These are phyloP conservation scores for Polytrichum commune DNA, from an alignment of 225 moss, liverwort and hornwort genomes.

Conservation along the genomic window DNA sequence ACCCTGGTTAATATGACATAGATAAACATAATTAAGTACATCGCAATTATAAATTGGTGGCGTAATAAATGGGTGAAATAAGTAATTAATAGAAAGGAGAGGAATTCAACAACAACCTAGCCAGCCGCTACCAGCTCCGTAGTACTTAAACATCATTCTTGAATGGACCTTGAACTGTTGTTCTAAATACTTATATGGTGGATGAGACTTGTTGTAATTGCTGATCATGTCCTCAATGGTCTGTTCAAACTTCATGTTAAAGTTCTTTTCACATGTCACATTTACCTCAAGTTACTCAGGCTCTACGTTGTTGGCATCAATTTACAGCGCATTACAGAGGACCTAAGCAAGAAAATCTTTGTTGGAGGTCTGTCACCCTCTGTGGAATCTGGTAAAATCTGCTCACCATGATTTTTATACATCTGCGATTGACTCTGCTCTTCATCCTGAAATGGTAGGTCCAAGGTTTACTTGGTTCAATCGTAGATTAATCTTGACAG, in stretches of 20 bases:
- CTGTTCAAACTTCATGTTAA: neutral
- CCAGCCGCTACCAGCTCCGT: neutral
- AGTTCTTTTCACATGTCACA: neutral
- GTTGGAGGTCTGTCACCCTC: constrained; percentile 95
- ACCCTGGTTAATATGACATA: neutral
- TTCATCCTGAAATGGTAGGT: neutral
- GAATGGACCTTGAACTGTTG: neutral
- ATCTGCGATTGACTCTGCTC: neutral
- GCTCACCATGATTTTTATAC: neutral
- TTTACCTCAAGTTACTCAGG: constrained; percentile 1
- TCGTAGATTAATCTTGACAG: too few relatives aligned
- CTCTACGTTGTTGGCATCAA: constrained; percentile 18
- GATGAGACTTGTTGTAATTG: too few relatives aligned
- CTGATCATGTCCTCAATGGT: too few relatives aligned
- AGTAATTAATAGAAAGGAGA: too few relatives aligned
- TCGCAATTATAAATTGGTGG: neutral
- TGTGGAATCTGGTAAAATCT: constrained; percentile 81
- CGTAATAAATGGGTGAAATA: too few relatives aligned
- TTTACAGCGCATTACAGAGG: constrained; percentile 74
- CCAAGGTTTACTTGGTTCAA: too few relatives aligned
- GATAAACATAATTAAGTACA: neutral
- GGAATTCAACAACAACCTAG: neutral
- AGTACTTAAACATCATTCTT: neutral
- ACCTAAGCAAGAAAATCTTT: constrained; percentile 88
- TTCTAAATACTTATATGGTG: too few relatives aligned